phyloP scores from a whole-genome alignment of 805 yeast genomes.

The Barnettozyma vustinii region DNA sequence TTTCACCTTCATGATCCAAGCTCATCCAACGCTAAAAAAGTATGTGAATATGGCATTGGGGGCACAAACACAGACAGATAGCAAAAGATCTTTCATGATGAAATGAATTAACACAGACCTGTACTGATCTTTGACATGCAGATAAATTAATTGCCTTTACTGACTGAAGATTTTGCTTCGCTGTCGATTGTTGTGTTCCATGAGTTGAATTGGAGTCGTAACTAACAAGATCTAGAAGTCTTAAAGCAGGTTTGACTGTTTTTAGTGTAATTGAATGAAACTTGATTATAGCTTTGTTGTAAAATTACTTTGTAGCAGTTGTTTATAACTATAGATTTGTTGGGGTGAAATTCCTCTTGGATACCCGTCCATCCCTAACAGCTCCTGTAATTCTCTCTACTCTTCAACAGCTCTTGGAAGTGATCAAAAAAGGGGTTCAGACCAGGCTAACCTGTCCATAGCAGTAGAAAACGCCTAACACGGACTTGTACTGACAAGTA shows the following conservation, averaged over 20 bases:
- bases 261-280: neutral
- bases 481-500: too few relatives aligned
- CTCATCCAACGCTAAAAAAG: neutral
- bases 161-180: slow-evolving; percentile 9
- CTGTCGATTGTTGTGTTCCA: neutral
- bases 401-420: too few relatives aligned
- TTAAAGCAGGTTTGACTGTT: neutral
- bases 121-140: slow-evolving; percentile 41
- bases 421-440: too few relatives aligned
- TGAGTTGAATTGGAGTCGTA: neutral
- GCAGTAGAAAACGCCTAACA: too few relatives aligned
- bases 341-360: too few relatives aligned
- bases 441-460: too few relatives aligned
- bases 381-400: too few relatives aligned
- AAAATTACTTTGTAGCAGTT: too few relatives aligned
- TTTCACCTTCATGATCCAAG: neutral
- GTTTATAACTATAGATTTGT: too few relatives aligned
- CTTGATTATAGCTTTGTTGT: neutral
- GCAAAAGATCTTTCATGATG: slow-evolving; percentile 32
- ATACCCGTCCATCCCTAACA: too few relatives aligned
- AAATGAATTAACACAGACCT: slow-evolving; percentile 52
- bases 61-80: neutral
- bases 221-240: neutral
- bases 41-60: neutral
- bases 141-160: slow-evolving; percentile 33